Conservation (phyloP, 495 filamentous ascomycete genomes). For the Pseudevernia furfuracea region DNA sequence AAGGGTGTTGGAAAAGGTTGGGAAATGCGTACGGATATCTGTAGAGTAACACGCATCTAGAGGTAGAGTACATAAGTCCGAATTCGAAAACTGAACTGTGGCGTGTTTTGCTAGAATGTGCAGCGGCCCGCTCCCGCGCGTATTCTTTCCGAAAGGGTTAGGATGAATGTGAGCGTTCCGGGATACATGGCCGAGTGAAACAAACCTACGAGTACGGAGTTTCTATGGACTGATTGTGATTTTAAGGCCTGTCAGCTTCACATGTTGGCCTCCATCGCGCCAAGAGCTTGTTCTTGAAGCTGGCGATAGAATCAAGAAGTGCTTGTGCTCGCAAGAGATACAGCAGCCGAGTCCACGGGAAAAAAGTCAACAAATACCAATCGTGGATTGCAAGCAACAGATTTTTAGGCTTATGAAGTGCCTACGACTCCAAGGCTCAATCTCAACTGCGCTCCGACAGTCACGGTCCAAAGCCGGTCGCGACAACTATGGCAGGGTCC, state of each 20-base stretch:
- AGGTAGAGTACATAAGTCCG: background rate
- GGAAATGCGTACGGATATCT: background rate
- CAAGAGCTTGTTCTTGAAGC: background rate
- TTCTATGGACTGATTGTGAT: no score
- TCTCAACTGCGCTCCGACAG: background rate
- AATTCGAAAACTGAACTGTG: no score
- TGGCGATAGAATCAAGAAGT: background rate
- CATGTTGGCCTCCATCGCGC: background rate
- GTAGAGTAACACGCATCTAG: background rate
- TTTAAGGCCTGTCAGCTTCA: background rate
- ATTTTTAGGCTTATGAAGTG: background rate
- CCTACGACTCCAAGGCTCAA: background rate
- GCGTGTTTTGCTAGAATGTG: no score
- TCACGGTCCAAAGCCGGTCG: background rate
- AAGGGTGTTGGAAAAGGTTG: background rate
- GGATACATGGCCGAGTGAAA: background rate
- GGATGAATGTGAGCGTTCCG: background rate
- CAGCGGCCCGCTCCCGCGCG: background rate
- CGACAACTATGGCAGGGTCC: constrained; percentile 21
- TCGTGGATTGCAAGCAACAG: background rate
- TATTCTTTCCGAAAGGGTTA: background rate
- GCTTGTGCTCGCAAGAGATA: background rate
- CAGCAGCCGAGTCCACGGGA: background rate
- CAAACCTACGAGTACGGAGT: background rate
- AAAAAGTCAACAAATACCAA: background rate